Conservation (phyloP, 164 flowering plant species). For the Vitis cinerea region DNA sequence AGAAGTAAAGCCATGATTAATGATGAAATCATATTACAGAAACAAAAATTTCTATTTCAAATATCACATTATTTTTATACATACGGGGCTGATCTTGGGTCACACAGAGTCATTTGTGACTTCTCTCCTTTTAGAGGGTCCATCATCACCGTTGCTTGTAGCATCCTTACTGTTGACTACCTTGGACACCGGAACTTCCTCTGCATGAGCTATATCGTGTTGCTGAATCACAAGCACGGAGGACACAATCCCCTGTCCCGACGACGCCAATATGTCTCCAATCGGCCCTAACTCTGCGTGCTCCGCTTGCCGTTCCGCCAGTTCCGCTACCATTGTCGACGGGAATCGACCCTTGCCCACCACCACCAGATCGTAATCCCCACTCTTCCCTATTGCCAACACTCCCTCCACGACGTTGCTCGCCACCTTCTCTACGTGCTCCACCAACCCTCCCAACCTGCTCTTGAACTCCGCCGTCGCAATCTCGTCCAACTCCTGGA, state of each 20-base stretch:
- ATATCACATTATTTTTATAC: no score
- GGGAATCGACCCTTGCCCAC: constrained; percentile 64
- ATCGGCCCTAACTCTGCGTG: constrained; percentile 67
- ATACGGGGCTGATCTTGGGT: no score
- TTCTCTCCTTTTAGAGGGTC: not conserved
- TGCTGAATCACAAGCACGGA: constrained; percentile 77
- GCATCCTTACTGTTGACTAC: not conserved
- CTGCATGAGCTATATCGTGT: constrained; percentile 26
- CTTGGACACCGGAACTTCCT: constrained; percentile 28
- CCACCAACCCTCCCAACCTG: constrained; percentile 32
- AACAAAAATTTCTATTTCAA: no score
- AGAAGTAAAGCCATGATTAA: no score
- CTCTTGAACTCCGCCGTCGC: constrained; percentile 37
- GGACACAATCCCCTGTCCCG: constrained; percentile 37
- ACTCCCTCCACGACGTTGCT: constrained; percentile 42
- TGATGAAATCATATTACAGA: no score
- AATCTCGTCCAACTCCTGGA: constrained; percentile 48
- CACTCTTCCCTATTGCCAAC: constrained; percentile 38
- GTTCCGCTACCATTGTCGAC: constrained; percentile 38
- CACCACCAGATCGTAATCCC: constrained; percentile 51
- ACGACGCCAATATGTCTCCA: constrained; percentile 62
- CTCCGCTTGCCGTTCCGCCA: constrained; percentile 47
- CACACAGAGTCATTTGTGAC: not conserved
- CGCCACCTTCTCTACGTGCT: constrained; percentile 39
- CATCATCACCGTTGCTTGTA: no score